Evolutionary conservation across 2,329 filamentous ascomycete genomes (phyloP), one percentile per base, ranked within the genome.

Genomic region (Dothideomycetes sp.): DNA sequence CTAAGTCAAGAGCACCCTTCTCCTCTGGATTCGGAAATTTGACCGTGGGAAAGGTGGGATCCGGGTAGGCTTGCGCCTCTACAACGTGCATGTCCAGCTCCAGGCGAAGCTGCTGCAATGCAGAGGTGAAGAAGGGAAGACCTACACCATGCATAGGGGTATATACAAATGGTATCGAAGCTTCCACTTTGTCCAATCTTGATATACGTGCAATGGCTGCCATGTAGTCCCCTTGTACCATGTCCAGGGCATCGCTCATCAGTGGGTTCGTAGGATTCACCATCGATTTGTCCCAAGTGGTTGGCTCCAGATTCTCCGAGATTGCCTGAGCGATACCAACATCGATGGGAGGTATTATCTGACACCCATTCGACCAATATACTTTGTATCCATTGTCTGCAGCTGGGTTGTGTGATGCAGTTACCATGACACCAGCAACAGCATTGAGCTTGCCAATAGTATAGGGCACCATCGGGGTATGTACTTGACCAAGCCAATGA

Each of bases 311-410:
- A 42, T 79, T 77, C 27, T 66, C 52, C 29, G 66, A 57, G 36
- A 81, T 81, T 3, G 69, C 66, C 27, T 60, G 58, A 4, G 74
- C 70, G 40, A 81, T 81, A 19, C 72, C 69, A 15, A 52, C 60
- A 47, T 80, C 77, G 45, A 74, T 69, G 3, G 77, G 77, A 8
- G 74, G 68, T 38, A 79, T 77, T 47, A 81, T 80, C 52, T 81
- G 77, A 49, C 73, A 77, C 2, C 75, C 77, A 50, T 79, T 79
- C 12, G 62, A 64, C 63, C 73, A 78, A 58, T 80, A 81, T 7
- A 81, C 77, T 58, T 81, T 81, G 59, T 80, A 80, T 15, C 77
- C 77, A 51, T 80, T 80, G 52, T 80, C 75, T 48, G 70, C 63
- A 34, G 73, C 70, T 11, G 76, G 75, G 48, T 81, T 80, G 55